Conservation (phyloP, 1,284 basidiomycete species). For the Mycosarcoma maydis region DNA sequence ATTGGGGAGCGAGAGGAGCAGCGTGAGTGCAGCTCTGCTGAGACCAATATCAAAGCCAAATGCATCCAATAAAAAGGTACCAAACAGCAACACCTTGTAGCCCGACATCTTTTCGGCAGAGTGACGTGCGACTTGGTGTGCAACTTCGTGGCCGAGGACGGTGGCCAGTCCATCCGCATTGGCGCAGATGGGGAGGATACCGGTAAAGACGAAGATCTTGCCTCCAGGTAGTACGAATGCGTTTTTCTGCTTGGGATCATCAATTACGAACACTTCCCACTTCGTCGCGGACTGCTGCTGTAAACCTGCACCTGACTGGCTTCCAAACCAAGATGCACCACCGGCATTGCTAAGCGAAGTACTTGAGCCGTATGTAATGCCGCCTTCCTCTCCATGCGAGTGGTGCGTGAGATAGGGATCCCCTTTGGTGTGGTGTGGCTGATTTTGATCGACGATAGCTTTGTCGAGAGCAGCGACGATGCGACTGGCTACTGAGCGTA, state of each 20-base stretch:
- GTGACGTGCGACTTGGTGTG: conserved; percentile 73
- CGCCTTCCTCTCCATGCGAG: conserved; percentile 40
- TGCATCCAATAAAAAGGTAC: conserved; percentile 44
- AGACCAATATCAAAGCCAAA: conserved; percentile 55
- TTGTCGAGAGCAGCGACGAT: conserved; percentile 77
- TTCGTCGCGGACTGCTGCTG: conserved; percentile 28
- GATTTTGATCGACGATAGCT: conserved; percentile 67
- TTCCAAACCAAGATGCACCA: conserved; percentile 12
- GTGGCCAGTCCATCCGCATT: conserved; percentile 86
- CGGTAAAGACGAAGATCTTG: conserved; percentile 84
- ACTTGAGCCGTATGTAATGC: conserved; percentile 35
- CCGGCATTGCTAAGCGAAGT: neutral
- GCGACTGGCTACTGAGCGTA: conserved; percentile 73
- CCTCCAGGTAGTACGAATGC: conserved; percentile 80
- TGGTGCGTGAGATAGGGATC: conserved; percentile 30
- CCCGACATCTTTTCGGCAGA: conserved; percentile 63
- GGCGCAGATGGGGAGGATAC: conserved; percentile 81
- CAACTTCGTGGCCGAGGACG: conserved; percentile 85
- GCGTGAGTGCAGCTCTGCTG: conserved; percentile 69
- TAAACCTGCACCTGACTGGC: neutral
- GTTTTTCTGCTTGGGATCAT: conserved; percentile 77
- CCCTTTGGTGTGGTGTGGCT: conserved; percentile 33
- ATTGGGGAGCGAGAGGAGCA: conserved; percentile 80
- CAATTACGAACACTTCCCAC: conserved; percentile 83
- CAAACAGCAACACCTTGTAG: conserved; percentile 54